A percentile compares a stretch with the other conserved stretches of the same genome.
phyloP scores from a whole-genome alignment of 75 land plant species.

The Cupressus sempervirens region DNA sequence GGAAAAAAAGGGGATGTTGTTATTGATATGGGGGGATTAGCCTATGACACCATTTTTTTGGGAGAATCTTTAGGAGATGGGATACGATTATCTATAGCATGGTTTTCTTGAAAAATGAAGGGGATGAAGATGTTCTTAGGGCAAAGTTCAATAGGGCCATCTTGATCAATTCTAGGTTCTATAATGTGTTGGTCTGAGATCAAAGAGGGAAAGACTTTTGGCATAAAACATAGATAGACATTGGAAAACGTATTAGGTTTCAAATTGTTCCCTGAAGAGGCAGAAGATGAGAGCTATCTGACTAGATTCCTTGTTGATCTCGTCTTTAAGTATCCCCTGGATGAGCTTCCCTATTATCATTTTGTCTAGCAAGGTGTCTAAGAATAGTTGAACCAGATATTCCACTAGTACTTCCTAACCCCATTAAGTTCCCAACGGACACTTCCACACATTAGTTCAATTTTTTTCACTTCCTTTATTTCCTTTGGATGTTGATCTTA shows the following conservation, averaged over 20 bases:
- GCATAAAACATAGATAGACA: slow-evolving; percentile 38
- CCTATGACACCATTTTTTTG: slow-evolving; percentile 67
- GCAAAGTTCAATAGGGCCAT: slow-evolving; percentile 25
- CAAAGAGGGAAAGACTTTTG: slow-evolving; percentile 35
- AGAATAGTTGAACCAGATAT: slow-evolving; percentile 32
- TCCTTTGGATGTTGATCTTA: no score
- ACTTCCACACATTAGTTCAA: no score
- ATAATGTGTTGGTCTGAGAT: slow-evolving; percentile 38
- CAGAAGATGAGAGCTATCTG: slow-evolving; percentile 19
- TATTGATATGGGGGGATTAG: slow-evolving; percentile 6
- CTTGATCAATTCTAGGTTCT: slow-evolving; percentile 46
- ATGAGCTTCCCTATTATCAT: slow-evolving; percentile 54
- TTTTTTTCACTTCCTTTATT: no score
- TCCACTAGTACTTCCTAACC: slow-evolving; percentile 11
- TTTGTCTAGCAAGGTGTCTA: slow-evolving; percentile 48
- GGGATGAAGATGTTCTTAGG: slow-evolving; percentile 30
- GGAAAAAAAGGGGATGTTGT: no score
- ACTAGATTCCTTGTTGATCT: slow-evolving; percentile 51
- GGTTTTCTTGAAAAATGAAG: slow-evolving; percentile 29
- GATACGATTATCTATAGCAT: slow-evolving; percentile 28
- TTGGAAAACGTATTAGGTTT: slow-evolving; percentile 48
- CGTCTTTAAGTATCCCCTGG: slow-evolving; percentile 26
- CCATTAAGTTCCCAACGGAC: not conserved
- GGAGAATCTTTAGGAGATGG: slow-evolving; percentile 41
- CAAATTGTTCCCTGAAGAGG: slow-evolving; percentile 12